Base-by-base conservation (phyloP, 176 grass and related monocot species). In the Paspalum vaginatum region DNA sequence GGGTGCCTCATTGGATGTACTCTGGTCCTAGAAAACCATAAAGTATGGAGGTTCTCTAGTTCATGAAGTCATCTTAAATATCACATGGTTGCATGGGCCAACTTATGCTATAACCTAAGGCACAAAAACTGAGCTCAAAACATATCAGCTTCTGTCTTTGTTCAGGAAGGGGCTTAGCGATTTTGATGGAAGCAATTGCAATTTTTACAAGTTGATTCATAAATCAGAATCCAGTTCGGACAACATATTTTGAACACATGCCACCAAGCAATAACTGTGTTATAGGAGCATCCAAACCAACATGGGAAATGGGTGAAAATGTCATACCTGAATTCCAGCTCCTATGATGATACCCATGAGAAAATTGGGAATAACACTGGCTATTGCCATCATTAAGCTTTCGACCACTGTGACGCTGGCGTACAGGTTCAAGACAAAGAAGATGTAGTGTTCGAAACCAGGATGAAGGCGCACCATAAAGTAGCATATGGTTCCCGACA, bases 271-370 rank as follows among this genome's bases (percentile, higher is more conserved):
- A 61, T 4, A 79, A 66, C 32, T 39, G 54, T 48, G 22, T 55
- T 17, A 42, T 37, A 76, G 8, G 13, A 12, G 42, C 9, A 69
- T 8, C 52, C 7, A 70, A 40, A 75, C 20, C 20, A 7, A 69
- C 26, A 64, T 85, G n/a, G 40, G 16, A 43, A 41, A 0, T 4
- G 6, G 51, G 55, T 13, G 14, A 53, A 77, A 44, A 53, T 55
- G 47, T 24, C 8, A 25, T 80, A 99, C 97, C 97, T 99, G 97
- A 91, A 99, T 96, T 59, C 97, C 97, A 21, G 97, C 97, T 50
- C 97, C 97, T 68, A 99, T 95, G 70, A 99, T 96, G 58, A 99
- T 99, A 15, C 97, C 97, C 97, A 99, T 96, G 68, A 99, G 97
- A 56, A 99, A 99, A 81, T 99, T 99, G 68, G 97, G 97, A 61